phyloP scores from a whole-genome alignment of 768 basidiomycete genomes.

The Mycena latifolia region DNA sequence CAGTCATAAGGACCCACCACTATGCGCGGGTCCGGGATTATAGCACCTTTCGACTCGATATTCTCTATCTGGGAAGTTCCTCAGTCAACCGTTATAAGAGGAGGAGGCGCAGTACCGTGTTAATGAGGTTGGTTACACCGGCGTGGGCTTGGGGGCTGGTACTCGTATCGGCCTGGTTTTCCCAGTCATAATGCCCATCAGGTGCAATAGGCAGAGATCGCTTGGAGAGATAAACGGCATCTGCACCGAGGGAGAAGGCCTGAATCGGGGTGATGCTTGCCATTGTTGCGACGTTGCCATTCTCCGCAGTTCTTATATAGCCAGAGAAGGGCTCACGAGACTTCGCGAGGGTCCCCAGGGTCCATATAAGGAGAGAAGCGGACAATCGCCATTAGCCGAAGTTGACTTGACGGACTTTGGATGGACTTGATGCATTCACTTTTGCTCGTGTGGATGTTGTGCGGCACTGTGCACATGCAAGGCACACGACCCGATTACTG shows the following conservation, averaged over 20 bases:
- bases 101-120: conserved; percentile 29
- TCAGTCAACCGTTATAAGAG: background rate
- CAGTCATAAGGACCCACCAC: conserved; percentile 37
- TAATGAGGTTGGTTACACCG: conserved; percentile 47
- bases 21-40: conserved; percentile 39
- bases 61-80: conserved; percentile 33
- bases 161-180: conserved; percentile 47
- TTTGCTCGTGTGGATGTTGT: too few relatives aligned
- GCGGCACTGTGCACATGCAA: too few relatives aligned
- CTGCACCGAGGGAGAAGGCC: conserved; percentile 45
- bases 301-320: conserved; percentile 7
- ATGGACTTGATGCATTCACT: too few relatives aligned
- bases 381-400: too few relatives aligned
- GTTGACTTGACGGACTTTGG: too few relatives aligned
- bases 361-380: too few relatives aligned
- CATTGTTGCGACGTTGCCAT: conserved; percentile 5
- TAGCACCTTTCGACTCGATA: conserved; percentile 39
- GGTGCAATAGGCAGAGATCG: conserved; percentile 55
- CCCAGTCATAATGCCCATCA: conserved; percentile 60
- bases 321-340: background rate
- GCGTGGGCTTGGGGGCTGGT: conserved; percentile 48
- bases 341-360: too few relatives aligned
- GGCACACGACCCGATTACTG: too few relatives aligned
- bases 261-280: conserved; percentile 39
- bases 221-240: conserved; percentile 49